Base-by-base conservation (phyloP, 805 yeast genomes). In the Blastobotrys terrestris region DNA sequence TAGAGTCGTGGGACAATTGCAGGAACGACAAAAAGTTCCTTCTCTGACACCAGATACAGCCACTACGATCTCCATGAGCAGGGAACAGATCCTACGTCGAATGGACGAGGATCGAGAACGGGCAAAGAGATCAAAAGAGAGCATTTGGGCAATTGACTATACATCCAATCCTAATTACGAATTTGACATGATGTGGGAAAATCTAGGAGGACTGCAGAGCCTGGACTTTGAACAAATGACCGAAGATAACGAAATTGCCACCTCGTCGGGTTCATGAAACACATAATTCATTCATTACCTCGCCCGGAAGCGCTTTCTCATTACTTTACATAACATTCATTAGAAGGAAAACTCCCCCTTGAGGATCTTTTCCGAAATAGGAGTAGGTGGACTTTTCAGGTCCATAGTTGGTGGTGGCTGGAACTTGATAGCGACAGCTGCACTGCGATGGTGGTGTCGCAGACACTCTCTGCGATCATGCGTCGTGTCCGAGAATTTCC, bases 91-190 rank as follows among this genome's bases (percentile, higher is more conserved):
- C 15, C 65, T 89, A 15, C 76, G 80, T 39, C 72, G 98, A 55
- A 89, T 92, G 84, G 97, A 92, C 65, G 91, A 85, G 56, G 98
- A 92, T 65, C 74, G 99, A 59, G 99, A 92, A 65, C 74, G 96
- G 43, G 45, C 88, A 63, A 92, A 92, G 65, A 77, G 87, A 58
- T 78, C 85, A 13, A 89, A 91, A 60, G 97, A 92, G 62, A 79
- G 77, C 8, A 73, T 82, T 19, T 89, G 97, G 96, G 77, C 83
- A 7, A 81, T 85, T 0, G 61, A 58, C 26, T 49, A 59, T 19
- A 43, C 44, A 19, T 75, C 74, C 31, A 68, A 87, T 54, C 72
- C 76, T 0, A 66, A 67, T 13, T 73, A 70, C 57, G 78, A 84
- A 72, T 75, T 84, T 74, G 77, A 76, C 56, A 57, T 66, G 60